Evolutionary conservation across 345 rosid species (phyloP).

Genomic region (Toxicodendron radicans): DNA sequence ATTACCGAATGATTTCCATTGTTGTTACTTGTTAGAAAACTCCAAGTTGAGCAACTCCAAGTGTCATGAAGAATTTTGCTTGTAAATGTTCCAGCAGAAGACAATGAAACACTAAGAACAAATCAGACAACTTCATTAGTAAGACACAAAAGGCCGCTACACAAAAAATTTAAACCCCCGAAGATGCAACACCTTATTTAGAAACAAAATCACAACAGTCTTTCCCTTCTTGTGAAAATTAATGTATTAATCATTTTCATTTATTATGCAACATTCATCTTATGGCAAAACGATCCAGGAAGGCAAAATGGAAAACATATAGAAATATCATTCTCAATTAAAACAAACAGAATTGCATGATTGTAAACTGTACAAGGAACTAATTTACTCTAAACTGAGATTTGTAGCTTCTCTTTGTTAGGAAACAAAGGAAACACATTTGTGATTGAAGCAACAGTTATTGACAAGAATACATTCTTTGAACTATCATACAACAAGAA

Average conservation of each 20-base stretch:
- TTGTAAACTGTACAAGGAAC: background rate
- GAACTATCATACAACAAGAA: background rate
- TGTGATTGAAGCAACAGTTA: background rate
- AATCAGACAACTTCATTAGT: background rate
- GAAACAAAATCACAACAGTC: background rate
- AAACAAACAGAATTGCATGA: background rate
- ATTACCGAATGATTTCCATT: background rate
- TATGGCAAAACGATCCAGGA: background rate
- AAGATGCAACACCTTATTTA: background rate
- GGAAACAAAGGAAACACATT: too few species aligned
- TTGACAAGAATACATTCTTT: background rate
- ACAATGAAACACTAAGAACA: background rate
- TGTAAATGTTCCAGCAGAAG: too few species aligned
- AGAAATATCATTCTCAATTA: background rate
- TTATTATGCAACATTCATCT: background rate
- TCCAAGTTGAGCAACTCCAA: background rate
- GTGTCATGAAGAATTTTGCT: background rate
- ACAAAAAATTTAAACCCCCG: background rate
- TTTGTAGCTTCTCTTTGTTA: too few species aligned
- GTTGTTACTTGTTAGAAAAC: background rate
- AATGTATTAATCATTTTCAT: background rate
- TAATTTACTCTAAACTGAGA: constrained; percentile 1
- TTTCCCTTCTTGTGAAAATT: too few species aligned
- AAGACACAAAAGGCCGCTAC: background rate
- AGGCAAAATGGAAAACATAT: background rate